Conservation (phyloP, 495 filamentous ascomycete species). For the Jackrogersella minutella region DNA sequence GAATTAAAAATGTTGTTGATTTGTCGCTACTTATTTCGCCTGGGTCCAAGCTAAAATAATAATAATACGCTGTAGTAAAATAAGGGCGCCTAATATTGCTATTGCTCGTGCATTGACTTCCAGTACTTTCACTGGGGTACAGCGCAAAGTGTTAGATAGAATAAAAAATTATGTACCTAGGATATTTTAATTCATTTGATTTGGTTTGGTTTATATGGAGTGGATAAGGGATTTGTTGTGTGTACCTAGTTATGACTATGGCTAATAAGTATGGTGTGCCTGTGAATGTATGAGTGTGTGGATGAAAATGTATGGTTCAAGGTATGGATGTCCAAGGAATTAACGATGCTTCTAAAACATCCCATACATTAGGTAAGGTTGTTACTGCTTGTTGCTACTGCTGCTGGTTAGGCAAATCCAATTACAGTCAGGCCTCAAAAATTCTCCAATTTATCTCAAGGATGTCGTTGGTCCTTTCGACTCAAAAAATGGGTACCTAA, state of each 20-base stretch:
- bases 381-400: too few species aligned
- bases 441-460: constrained; percentile 3
- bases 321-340: neutral
- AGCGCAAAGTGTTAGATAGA: too few species aligned
- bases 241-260: neutral
- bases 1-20: constrained; percentile 29
- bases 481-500: neutral
- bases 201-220: constrained; percentile 19
- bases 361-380: too few species aligned
- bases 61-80: too few species aligned
- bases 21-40: constrained; percentile 27
- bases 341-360: neutral
- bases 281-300: constrained; percentile 20
- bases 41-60: constrained; percentile 1
- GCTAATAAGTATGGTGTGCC: constrained; percentile 5
- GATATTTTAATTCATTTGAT: neutral
- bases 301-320: constrained; percentile 19
- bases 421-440: constrained; percentile 4
- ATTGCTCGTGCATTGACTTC: constrained; percentile 23
- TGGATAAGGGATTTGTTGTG: neutral
- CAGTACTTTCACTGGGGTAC: too few species aligned
- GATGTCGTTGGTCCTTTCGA: constrained; percentile 11
- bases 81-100: constrained; percentile 17
- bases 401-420: constrained; percentile 11
- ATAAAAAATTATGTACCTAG: too few species aligned